Evolutionary conservation across 768 basidiomycete species (phyloP).

Genomic region (Tylopilus cervinicoccineus): DNA sequence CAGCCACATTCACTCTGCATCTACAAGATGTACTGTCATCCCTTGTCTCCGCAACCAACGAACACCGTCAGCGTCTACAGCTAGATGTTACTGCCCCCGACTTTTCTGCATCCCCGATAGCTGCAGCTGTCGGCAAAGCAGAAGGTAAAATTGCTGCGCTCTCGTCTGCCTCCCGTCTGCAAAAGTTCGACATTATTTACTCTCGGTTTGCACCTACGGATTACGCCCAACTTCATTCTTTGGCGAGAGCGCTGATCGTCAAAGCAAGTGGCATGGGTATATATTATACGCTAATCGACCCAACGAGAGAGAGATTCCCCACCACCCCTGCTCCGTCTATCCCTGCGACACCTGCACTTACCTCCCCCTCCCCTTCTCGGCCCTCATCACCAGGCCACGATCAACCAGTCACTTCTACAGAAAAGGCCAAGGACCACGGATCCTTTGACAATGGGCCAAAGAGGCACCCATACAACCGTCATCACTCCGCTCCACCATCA

Average conservation of each 20-base stretch:
- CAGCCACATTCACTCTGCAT: constrained; percentile 53
- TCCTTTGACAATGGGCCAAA: not conserved
- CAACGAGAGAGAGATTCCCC: constrained; percentile 57
- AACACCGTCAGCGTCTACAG: constrained; percentile 45
- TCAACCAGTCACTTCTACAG: not conserved
- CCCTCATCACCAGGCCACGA: constrained; percentile 28
- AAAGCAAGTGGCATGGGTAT: constrained; percentile 59
- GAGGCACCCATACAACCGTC: not conserved
- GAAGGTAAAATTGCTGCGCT: constrained; percentile 53
- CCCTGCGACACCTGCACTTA: constrained; percentile 33
- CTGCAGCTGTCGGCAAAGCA: constrained; percentile 31
- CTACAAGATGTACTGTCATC: constrained; percentile 48
- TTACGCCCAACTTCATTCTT: constrained; percentile 46
- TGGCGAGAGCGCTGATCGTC: constrained; percentile 48
- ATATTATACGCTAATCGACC: constrained; percentile 62
- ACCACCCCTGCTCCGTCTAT: constrained; percentile 40
- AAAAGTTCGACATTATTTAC: constrained; percentile 58
- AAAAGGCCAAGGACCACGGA: not conserved
- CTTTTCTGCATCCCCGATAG: constrained; percentile 32
- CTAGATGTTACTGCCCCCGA: constrained; percentile 34
- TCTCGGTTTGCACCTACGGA: constrained; percentile 57
- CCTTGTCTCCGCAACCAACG: constrained; percentile 40
- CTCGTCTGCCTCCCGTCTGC: constrained; percentile 47
- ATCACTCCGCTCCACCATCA: constrained; percentile 2
- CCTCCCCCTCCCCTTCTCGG: constrained; percentile 31